Base-by-base conservation (phyloP, 2,329 filamentous ascomycete genomes). In the Diaporthe citri region DNA sequence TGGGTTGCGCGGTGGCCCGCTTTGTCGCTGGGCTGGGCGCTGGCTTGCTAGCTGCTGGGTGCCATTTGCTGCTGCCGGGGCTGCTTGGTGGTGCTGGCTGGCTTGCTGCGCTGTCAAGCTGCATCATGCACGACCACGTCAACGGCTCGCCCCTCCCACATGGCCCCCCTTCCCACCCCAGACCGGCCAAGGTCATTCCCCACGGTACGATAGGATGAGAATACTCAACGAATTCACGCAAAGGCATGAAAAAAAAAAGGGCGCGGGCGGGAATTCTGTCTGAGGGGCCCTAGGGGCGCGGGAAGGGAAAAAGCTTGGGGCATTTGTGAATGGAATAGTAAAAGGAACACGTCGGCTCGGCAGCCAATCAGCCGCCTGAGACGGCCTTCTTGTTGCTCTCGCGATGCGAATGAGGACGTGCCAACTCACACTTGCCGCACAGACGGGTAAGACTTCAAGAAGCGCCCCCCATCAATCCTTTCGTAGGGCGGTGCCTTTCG, bases 361-460 rank as follows among this genome's bases (percentile, higher is more conserved):
- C 60, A 62, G 71, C 71, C 71, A 72, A 72, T 72, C 71, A 72
- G 57, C 52, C 57, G 34, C n/a, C 71, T 62, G 71, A 56, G 60
- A 72, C 71, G 71, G 71, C 10, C 71, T 62, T 72, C 71, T 72
- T 64, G 39, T 55, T 69, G 64, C 64, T 72, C 51, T 72, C 57
- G 71, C 71, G 71, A 72, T 72, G 71, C 57, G 71, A 72, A 72
- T 69, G 64, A 69, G 64, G 64, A 39, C 64, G 46, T 72, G 71
- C 71, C 71, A 72, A 62, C 71, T 72, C 71, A 72, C 43, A 52
- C 59, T 64, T 60, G 59, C 71, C 60, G 57, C 71, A 52, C 56
- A 69, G 64, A 72, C 71, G 71, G 71, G 57, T 72, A 72, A 72
- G 71, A 72, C 71, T 62, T 72, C 71, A 72, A 72, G 71, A 64